Percentiles rank a stretch among this genome's conserved stretches.
These are phyloP conservation scores for Lichtheimia corymbifera DNA, from an alignment of 371 early-diverging fungal species.

Conservation along the genomic window DNA sequence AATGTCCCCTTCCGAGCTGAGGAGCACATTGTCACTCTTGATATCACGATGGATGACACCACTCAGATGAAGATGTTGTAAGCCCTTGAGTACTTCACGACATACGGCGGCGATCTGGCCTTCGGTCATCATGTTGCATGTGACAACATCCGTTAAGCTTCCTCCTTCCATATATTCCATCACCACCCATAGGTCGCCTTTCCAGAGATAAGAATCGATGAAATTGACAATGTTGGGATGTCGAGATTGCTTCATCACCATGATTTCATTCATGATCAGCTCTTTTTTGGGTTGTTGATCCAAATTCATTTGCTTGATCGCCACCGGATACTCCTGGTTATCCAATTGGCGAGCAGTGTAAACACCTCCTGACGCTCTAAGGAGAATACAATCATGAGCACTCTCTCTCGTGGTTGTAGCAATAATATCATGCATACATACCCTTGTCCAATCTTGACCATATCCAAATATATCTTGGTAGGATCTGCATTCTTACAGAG, in stretches of 20 bases:
- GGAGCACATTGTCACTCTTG: slow-evolving; percentile 93
- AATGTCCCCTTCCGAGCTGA: slow-evolving; percentile 77
- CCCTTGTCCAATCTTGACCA: slow-evolving; percentile 27
- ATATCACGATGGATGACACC: slow-evolving; percentile 94
- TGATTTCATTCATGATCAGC: slow-evolving; percentile 87
- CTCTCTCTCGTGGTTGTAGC: slow-evolving; percentile 27
- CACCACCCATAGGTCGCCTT: slow-evolving; percentile 80
- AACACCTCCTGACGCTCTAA: slow-evolving; percentile 59
- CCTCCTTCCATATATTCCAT: slow-evolving; percentile 97
- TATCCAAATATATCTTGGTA: slow-evolving; percentile 17
- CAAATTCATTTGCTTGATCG: slow-evolving; percentile 90
- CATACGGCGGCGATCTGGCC: slow-evolving; percentile 85
- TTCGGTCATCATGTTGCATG: slow-evolving; percentile 84
- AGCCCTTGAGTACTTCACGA: slow-evolving; percentile 58
- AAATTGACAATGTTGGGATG: slow-evolving; percentile 89
- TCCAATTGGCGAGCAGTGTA: slow-evolving; percentile 75
- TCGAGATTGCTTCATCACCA: slow-evolving; percentile 75
- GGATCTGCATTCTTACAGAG: slow-evolving; percentile 94
- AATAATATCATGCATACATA: background rate
- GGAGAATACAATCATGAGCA: slow-evolving; percentile 4
- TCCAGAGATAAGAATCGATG: slow-evolving; percentile 79
- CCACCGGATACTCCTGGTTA: slow-evolving; percentile 59
- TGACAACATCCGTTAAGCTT: slow-evolving; percentile 80
- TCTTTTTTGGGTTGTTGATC: slow-evolving; percentile 88
- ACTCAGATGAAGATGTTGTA: slow-evolving; percentile 77